Conservation (phyloP, 192 early-diverging fungal species). For the Coemansia sp. region DNA sequence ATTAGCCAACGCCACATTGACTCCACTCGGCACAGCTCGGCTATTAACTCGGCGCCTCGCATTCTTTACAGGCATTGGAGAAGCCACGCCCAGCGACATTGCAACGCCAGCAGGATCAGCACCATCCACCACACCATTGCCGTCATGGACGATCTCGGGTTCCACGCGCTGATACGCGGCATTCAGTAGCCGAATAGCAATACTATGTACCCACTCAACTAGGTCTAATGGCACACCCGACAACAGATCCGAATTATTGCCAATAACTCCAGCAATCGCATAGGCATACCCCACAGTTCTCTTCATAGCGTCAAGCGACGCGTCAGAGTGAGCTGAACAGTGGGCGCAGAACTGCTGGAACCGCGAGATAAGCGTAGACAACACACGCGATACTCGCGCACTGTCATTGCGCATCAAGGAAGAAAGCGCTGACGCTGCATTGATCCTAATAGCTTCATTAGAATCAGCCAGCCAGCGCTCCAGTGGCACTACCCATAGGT, state of each 20-base stretch:
- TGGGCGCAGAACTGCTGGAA: slow-evolving; percentile 74
- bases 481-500: slow-evolving; percentile 62
- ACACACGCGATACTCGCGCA: slow-evolving; percentile 59
- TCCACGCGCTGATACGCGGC: slow-evolving; percentile 40
- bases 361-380: slow-evolving; percentile 67
- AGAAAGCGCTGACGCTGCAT: slow-evolving; percentile 72
- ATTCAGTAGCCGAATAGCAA: slow-evolving; percentile 78
- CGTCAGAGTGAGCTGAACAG: slow-evolving; percentile 59
- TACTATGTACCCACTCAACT: slow-evolving; percentile 75
- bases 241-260: neutral
- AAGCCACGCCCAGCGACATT: slow-evolving; percentile 8
- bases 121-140: neutral
- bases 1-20: slow-evolving; percentile 15
- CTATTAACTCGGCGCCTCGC: neutral
- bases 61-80: neutral
- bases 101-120: slow-evolving; percentile 18
- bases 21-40: neutral
- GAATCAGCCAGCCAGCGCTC: slow-evolving; percentile 71
- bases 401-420: slow-evolving; percentile 62
- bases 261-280: slow-evolving; percentile 67
- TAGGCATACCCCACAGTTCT: slow-evolving; percentile 68
- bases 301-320: slow-evolving; percentile 47
- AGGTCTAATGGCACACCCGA: slow-evolving; percentile 70
- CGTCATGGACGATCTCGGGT: slow-evolving; percentile 16
- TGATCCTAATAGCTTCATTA: slow-evolving; percentile 72